Evolutionary conservation across 345 rosid genomes (phyloP).

Genomic region (Heritiera fomes): DNA sequence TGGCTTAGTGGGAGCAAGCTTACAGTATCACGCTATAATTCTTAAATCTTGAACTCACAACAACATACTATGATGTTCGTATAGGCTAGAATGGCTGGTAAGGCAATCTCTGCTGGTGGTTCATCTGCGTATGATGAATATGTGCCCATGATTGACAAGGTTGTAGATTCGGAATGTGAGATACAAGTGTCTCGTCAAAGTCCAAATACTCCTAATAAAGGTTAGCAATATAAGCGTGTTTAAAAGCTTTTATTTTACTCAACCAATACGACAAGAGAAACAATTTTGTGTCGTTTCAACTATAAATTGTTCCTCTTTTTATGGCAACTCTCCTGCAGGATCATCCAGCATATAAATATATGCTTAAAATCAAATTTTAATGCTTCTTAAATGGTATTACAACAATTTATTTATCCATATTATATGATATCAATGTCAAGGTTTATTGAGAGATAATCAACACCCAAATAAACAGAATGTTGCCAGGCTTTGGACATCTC

Average conservation of each 20-base stretch:
- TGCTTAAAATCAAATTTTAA: background rate
- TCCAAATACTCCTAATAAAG: conserved; percentile 39
- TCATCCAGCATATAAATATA: background rate
- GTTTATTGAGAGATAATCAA: background rate
- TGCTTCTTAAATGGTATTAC: background rate
- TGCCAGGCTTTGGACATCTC: background rate
- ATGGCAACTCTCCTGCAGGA: conserved; percentile 2
- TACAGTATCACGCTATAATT: background rate
- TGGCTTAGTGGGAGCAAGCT: background rate
- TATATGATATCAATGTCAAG: background rate
- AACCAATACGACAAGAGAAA: background rate
- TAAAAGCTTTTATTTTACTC: too few relatives aligned
- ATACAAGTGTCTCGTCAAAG: conserved; percentile 43
- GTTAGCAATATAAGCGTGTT: conserved; percentile 35
- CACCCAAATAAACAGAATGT: background rate
- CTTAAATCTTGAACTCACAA: background rate
- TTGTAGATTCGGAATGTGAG: conserved; percentile 65
- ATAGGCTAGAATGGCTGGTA: conserved; percentile 57
- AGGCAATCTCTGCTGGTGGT: conserved; percentile 35
- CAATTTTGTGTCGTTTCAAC: conserved; percentile 6
- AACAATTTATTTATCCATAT: background rate
- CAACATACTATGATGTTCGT: conserved; percentile 31
- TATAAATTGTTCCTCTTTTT: background rate
- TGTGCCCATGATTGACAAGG: conserved; percentile 83
- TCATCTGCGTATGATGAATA: conserved; percentile 54